Conservation (phyloP, 1,284 basidiomycete species). For the Ceratobasidium sp. region DNA sequence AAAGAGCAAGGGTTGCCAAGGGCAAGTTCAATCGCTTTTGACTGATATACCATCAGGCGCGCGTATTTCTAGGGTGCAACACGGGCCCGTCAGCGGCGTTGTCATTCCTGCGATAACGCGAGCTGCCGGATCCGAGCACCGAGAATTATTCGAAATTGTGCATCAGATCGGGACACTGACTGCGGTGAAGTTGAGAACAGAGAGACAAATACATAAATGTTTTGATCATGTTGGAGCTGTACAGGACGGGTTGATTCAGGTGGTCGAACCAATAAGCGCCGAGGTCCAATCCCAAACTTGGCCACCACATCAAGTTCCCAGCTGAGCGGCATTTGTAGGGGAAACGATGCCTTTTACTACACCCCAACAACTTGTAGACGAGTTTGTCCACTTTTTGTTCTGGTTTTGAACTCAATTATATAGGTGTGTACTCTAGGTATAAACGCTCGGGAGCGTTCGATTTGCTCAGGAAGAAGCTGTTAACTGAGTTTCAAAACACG, state of each 20-base stretch:
- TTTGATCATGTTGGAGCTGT: background rate
- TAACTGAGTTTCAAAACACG: constrained; percentile 39
- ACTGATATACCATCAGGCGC: too few species aligned
- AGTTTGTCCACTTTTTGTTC: background rate
- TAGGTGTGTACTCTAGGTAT: constrained; percentile 7
- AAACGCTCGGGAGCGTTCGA: constrained; percentile 42
- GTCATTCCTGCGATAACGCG: too few species aligned
- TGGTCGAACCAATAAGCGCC: background rate
- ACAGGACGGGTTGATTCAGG: background rate
- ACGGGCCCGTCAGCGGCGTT: too few species aligned
- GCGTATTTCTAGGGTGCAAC: too few species aligned
- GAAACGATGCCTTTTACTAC: constrained; percentile 31
- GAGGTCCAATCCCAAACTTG: background rate
- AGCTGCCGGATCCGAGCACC: too few species aligned
- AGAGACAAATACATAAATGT: too few species aligned
- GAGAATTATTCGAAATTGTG: too few species aligned
- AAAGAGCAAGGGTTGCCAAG: too few species aligned
- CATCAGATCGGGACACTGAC: too few species aligned
- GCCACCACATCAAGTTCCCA: constrained; percentile 10
- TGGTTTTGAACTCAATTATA: background rate
- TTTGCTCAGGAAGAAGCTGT: constrained; percentile 33
- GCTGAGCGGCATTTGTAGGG: background rate
- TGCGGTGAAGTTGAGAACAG: too few species aligned
- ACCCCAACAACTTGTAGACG: constrained; percentile 42
- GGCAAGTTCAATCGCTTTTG: too few species aligned